Conservation (phyloP, 129 eudicot genomes). For the Rutidosis leptorrhynchoides region DNA sequence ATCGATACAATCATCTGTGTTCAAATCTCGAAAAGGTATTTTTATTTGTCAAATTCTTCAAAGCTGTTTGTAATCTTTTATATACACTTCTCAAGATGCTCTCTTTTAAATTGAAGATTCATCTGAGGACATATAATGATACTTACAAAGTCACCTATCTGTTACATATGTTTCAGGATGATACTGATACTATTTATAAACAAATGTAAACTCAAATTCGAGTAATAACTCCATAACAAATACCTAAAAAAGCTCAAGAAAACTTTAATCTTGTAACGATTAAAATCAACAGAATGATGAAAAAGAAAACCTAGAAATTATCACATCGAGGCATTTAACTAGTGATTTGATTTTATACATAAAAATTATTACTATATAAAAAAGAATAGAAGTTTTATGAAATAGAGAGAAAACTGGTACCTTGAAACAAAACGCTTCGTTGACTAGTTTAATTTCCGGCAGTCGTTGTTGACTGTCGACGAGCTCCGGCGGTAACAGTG, state of each 20-base stretch:
- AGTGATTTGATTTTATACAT: not conserved
- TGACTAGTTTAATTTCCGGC: not conserved
- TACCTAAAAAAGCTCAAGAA: too few species aligned
- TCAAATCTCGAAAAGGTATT: too few species aligned
- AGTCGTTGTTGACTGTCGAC: not conserved
- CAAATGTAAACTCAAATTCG: not conserved
- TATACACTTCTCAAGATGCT: not conserved
- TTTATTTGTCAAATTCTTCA: not conserved
- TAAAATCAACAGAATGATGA: not conserved
- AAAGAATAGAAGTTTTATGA: not conserved
- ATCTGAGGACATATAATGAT: too few species aligned
- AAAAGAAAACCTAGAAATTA: constrained; percentile 7
- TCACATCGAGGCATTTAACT: not conserved
- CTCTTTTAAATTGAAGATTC: not conserved
- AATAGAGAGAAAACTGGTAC: constrained; percentile 8
- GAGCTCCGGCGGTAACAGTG: constrained; percentile 14
- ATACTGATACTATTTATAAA: too few species aligned
- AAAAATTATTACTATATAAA: not conserved
- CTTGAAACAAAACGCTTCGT: not conserved
- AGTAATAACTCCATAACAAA: not conserved
- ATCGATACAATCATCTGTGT: not conserved
- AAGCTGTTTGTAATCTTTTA: not conserved
- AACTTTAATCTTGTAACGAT: not conserved
- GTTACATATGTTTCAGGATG: not conserved
- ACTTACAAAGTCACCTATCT: too few species aligned